Base-by-base conservation (phyloP, 2,329 filamentous ascomycete species). In the Ascocoryne sarcoides region DNA sequence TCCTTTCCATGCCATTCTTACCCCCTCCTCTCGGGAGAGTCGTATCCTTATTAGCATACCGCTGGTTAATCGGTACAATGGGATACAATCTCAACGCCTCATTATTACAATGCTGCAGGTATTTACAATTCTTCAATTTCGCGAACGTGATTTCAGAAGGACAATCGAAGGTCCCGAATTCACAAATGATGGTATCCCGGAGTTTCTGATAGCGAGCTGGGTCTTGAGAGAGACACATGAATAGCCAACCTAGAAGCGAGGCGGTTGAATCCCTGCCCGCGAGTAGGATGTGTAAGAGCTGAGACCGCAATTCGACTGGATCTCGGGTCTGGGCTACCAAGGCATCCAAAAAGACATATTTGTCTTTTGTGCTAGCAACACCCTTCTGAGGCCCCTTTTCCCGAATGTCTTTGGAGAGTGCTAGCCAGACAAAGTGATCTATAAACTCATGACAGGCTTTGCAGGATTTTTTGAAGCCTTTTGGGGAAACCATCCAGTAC, bases 241-340 rank as follows among this genome's bases (percentile, higher is more conserved):
- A 65, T 12, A 65, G 54, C 66, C 68, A 74, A 8, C 67, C 65
- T 2, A 79, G 56, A 3, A 70, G 63, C 18, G 62, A 64, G 1
- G 72, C 72, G 0, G 73, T 78, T 0, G 75, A 79, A 45, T 80
- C 76, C 8, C 75, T 65, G 1, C 75, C 75, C 0, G 73, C 76
- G 2, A 76, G 60, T 30, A 79, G 67, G 40, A 78, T 69, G 39
- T 68, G 65, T 17, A 75, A 57, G 5, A 72, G 56, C 48, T 78
- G 70, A 44, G 69, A 68, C 5, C 70, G 61, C 10, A 76, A 58
- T 21, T 67, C 64, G 2, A 50, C 62, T 44, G 46, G 66, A 57
- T 64, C 70, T 53, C 46, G 65, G 44, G 64, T 66, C 8, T 67
- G 59, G 28, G 67, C 62, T 10, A 72, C 65, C 17, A 82, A 57